Base-by-base conservation (phyloP, 2,329 filamentous ascomycete species). In the Esteya vermicola region DNA sequence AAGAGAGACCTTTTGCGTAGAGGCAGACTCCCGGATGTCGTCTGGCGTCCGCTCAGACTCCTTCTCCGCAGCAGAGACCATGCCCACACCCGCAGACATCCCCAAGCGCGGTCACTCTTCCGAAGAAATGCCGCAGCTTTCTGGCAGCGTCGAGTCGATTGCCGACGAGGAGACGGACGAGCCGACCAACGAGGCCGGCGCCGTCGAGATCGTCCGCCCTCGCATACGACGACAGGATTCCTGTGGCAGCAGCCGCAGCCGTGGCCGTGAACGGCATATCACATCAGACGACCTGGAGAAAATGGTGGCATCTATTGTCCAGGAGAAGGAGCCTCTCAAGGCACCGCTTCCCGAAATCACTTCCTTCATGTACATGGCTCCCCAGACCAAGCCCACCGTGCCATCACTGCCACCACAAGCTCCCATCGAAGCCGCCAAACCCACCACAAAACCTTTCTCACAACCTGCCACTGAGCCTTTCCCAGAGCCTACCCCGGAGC, bases 201-300 rank as follows among this genome's bases (percentile, higher is more conserved):
- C 72, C 3, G 54, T 78, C 46, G 65, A 78, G 49, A 74, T 78
- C 46, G 55, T 70, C 47, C 68, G 78, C 52, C 83, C 85, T 44
- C 72, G 78, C 48, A 75, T 84, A 50, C 70, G 69, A 51, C 70
- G 79, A 51, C 72, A 80, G 51, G 82, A 88, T 56, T 88, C 81
- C 10, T 78, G 69, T 52, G 73, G 72, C 23, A 70, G 73, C 55
- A 79, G 73, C 57, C 72, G 82, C 44, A 83, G 79, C 54, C 75
- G 81, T 47, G 79, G 78, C 48, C 76, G 69, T 41, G 83, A 91
- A 56, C 81, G 84, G 53, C 88, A 94, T 61, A 89, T 95, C 50
- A 93, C 86, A n/a, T 85, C 89, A 7, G 74, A 85, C 53, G 84
- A 91, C 51, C 70, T 96, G 23, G 85, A 94, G 60, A 93, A 93